A percentile compares a stretch with the other conserved stretches of the same genome.
Conservation (phyloP, 371 early-diverging fungal species). For the Mortierella sp. region DNA sequence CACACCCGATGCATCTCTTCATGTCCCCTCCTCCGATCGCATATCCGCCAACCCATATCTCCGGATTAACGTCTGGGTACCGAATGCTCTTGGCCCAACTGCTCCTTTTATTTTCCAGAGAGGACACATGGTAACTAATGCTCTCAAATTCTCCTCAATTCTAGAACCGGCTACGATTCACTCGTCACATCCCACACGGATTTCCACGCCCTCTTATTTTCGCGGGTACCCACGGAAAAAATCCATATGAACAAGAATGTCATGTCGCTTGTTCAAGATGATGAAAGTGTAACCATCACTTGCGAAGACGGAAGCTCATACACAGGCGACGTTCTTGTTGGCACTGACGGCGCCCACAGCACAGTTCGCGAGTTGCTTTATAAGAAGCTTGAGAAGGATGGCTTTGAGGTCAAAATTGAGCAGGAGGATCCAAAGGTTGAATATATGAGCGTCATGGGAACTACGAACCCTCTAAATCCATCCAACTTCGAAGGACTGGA, state of each 20-base stretch:
- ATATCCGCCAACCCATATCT: no score
- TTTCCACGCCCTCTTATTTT: slow-evolving; percentile 24
- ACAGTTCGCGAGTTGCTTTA: slow-evolving; percentile 17
- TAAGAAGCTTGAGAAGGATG: slow-evolving; percentile 8
- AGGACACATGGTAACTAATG: neutral
- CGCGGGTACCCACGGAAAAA: slow-evolving; percentile 22
- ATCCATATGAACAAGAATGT: slow-evolving; percentile 24
- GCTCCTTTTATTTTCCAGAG: neutral
- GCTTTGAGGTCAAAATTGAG: slow-evolving; percentile 12
- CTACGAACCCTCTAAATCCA: slow-evolving; percentile 27
- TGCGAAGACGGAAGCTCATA: slow-evolving; percentile 21
- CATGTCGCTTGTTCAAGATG: slow-evolving; percentile 8
- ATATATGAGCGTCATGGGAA: slow-evolving; percentile 37
- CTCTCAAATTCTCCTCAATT: neutral
- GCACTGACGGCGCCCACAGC: slow-evolving; percentile 28
- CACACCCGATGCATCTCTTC: no score
- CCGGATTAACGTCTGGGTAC: no score
- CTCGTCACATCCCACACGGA: slow-evolving; percentile 30
- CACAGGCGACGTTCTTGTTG: slow-evolving; percentile 30
- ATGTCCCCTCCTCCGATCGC: no score
- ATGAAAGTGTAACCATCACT: slow-evolving; percentile 26
- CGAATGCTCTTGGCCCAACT: neutral
- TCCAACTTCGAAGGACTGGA: slow-evolving; percentile 33
- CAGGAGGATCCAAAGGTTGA: slow-evolving; percentile 27
- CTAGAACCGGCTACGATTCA: slow-evolving; percentile 30